Conservation (phyloP, 1,284 basidiomycete genomes). For the Pyrrhoderma lamaoense region DNA sequence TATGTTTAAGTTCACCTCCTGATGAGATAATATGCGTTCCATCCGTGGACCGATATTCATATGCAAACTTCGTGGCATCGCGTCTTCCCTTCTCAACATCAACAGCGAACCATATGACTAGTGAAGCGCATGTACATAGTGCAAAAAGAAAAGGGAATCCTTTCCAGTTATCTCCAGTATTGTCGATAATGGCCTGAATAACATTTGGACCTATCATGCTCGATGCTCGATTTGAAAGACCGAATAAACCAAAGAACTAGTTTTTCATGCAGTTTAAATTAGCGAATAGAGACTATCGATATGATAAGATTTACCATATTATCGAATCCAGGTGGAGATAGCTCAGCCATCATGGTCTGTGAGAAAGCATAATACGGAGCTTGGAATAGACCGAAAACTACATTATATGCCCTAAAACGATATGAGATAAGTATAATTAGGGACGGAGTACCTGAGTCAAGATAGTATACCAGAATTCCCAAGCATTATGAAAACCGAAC, state of each 20-base stretch:
- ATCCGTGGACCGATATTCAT: conserved; percentile 8
- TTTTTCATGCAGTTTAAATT: neutral
- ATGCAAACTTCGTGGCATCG: conserved; percentile 43
- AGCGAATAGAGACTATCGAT: neutral
- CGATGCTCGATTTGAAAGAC: conserved; percentile 74
- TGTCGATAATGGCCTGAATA: conserved; percentile 72
- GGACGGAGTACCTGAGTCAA: neutral
- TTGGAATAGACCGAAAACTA: conserved; percentile 78
- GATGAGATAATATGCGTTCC: conserved; percentile 1
- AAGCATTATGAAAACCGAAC: conserved; percentile 76
- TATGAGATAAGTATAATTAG: neutral
- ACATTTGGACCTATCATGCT: conserved; percentile 77
- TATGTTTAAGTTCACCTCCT: too few relatives aligned
- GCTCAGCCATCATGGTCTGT: conserved; percentile 84
- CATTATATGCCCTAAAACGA: conserved; percentile 60
- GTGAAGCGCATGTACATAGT: conserved; percentile 52
- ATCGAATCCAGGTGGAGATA: conserved; percentile 75
- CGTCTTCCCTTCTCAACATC: conserved; percentile 61
- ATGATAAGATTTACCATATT: conserved; percentile 52
- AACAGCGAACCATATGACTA: conserved; percentile 69
- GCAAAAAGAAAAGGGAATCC: conserved; percentile 82
- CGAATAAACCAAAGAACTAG: conserved; percentile 77
- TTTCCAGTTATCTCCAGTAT: conserved; percentile 63
- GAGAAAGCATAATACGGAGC: conserved; percentile 83
- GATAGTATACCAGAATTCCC: conserved; percentile 68